phyloP scores from a whole-genome alignment of 306 rosid species.

The Morella rubra region DNA sequence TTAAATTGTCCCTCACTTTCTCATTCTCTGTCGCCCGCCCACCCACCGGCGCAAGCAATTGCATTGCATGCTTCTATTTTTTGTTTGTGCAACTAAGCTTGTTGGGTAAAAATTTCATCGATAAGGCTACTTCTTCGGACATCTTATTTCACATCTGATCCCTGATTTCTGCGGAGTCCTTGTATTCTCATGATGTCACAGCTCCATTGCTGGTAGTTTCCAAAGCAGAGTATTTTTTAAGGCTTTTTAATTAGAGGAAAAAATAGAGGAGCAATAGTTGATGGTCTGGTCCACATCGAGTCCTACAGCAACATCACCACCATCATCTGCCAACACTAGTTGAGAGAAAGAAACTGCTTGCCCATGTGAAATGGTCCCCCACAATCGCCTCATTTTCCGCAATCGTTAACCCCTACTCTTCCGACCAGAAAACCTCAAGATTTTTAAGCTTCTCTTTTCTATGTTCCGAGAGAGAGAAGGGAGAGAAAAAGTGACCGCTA shows the following conservation, averaged over 20 bases:
- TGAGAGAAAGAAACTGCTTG: constrained; percentile 75
- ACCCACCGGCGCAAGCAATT: too few species aligned
- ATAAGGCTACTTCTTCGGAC: too few species aligned
- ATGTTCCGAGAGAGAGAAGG: not conserved
- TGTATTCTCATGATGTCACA: constrained; percentile 25
- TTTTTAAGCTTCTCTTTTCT: not conserved
- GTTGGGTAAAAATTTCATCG: too few species aligned
- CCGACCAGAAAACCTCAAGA: not conserved
- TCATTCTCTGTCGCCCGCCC: too few species aligned
- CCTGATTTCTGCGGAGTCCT: constrained; percentile 50
- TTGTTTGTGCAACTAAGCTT: too few species aligned
- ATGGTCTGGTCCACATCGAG: constrained; percentile 31
- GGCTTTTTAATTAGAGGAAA: constrained; percentile 37
- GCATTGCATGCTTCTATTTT: too few species aligned
- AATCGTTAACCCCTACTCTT: constrained; percentile 28
- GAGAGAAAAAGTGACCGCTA: constrained; percentile 1
- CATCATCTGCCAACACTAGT: constrained; percentile 58
- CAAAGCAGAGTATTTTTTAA: constrained; percentile 75
- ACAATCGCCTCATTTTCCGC: constrained; percentile 43
- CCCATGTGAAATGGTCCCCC: constrained; percentile 49
- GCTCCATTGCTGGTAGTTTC: constrained; percentile 17
- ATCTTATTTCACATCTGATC: too few species aligned
- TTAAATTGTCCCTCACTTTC: too few species aligned
- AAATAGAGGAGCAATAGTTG: constrained; percentile 26
- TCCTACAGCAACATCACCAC: constrained; percentile 24